Percentiles rank a stretch among this genome's conserved stretches.
phyloP scores from a whole-genome alignment of 805 yeast genomes.

The Martiniozyma abietophila region DNA sequence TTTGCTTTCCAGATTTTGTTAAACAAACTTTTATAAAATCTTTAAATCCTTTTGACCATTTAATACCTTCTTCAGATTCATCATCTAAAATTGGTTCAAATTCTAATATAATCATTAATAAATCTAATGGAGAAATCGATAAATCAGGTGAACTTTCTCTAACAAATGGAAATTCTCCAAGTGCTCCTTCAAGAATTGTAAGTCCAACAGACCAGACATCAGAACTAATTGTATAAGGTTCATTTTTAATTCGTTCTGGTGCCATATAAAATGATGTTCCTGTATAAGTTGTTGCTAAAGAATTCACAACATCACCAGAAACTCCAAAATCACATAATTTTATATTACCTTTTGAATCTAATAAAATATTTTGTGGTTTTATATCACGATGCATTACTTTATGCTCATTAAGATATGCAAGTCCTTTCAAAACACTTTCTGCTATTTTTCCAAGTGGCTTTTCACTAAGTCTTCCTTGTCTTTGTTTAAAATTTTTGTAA shows the following conservation, averaged over 20 bases:
- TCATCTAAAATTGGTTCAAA: slow-evolving; percentile 75
- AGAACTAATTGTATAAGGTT: slow-evolving; percentile 88
- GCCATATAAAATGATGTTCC: slow-evolving; percentile 99
- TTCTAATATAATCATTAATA: slow-evolving; percentile 70
- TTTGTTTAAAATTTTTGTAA: slow-evolving; percentile 61
- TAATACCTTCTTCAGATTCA: slow-evolving; percentile 63
- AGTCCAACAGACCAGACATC: slow-evolving; percentile 97
- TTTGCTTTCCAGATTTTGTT: slow-evolving; percentile 63
- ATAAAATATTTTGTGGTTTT: slow-evolving; percentile 86
- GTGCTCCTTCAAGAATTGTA: slow-evolving; percentile 86
- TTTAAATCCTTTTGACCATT: slow-evolving; percentile 77
- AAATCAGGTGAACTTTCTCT: slow-evolving; percentile 20
- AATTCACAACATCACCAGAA: slow-evolving; percentile 92
- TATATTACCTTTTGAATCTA: slow-evolving; percentile 70
- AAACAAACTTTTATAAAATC: slow-evolving; percentile 75
- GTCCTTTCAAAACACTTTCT: slow-evolving; percentile 72
- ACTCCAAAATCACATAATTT: slow-evolving; percentile 97
- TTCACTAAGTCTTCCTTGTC: slow-evolving; percentile 86
- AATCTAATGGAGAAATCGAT: slow-evolving; percentile 76
- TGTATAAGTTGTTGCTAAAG: slow-evolving; percentile 91
- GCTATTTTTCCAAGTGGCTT: slow-evolving; percentile 88
- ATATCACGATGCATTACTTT: slow-evolving; percentile 91
- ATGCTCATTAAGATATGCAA: slow-evolving; percentile 80
- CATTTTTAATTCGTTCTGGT: slow-evolving; percentile 93
- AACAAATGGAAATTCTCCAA: slow-evolving; percentile 79